Conservation (phyloP, 768 basidiomycete genomes). For the Boletales sp. region DNA sequence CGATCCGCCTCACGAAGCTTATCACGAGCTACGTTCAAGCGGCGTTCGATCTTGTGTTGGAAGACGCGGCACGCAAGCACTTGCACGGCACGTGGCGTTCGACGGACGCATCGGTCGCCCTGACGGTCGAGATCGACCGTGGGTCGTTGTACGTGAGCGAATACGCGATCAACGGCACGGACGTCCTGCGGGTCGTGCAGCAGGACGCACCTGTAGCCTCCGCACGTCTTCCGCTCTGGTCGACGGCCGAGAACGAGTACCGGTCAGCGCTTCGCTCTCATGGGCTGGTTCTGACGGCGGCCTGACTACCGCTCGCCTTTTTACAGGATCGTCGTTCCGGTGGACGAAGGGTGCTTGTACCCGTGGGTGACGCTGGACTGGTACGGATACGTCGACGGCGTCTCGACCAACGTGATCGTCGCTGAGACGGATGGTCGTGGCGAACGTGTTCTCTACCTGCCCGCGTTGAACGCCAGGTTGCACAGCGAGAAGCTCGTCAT, state of each 20-base stretch:
- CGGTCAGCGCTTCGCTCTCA: constrained; percentile 18
- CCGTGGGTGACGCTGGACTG: constrained; percentile 19
- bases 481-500: constrained; percentile 1
- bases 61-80: constrained; percentile 20
- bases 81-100: constrained; percentile 36
- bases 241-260: constrained; percentile 39
- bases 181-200: constrained; percentile 35
- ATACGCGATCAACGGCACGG: constrained; percentile 31
- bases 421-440: background rate
- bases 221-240: constrained; percentile 29
- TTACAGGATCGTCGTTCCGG: constrained; percentile 12
- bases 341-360: constrained; percentile 18
- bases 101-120: constrained; percentile 22
- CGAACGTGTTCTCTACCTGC: constrained; percentile 10
- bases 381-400: constrained; percentile 24
- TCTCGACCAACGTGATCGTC: constrained; percentile 18
- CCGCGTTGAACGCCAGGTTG: constrained; percentile 10
- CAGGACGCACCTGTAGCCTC: background rate
- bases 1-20: constrained; percentile 30
- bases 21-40: constrained; percentile 33
- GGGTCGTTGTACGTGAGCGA: constrained; percentile 30
- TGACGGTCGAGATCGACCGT: constrained; percentile 29
- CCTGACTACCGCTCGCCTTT: no score
- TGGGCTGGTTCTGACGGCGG: no score
- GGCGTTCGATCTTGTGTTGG: constrained; percentile 32